A percentile compares a stretch with the other conserved stretches of the same genome.
These are phyloP conservation scores for Sporisorium exsertum DNA, from an alignment of 1,284 basidiomycete species.

Conservation along the genomic window DNA sequence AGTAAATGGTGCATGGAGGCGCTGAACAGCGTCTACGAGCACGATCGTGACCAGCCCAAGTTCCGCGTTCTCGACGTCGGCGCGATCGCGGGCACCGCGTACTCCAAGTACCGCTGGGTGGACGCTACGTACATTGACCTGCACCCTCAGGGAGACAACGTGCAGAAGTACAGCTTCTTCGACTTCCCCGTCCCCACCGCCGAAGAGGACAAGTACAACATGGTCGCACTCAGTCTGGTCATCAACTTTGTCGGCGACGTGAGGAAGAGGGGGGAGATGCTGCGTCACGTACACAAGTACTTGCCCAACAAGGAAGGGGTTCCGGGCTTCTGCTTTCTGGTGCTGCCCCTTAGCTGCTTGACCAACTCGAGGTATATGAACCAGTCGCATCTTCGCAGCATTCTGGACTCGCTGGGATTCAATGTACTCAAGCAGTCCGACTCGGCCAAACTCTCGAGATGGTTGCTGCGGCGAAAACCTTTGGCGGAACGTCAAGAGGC, in stretches of 20 bases:
- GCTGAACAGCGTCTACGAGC: constrained; percentile 45
- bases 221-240: constrained; percentile 70
- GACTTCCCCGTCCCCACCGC: constrained; percentile 61
- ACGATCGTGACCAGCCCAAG: constrained; percentile 37
- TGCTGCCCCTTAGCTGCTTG: constrained; percentile 70
- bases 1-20: constrained; percentile 64
- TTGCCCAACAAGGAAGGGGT: constrained; percentile 24
- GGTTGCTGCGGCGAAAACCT: constrained; percentile 63
- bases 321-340: constrained; percentile 69
- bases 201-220: constrained; percentile 62
- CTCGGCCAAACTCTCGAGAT: constrained; percentile 69
- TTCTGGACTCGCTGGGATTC: constrained; percentile 69
- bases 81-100: constrained; percentile 69
- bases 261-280: constrained; percentile 64
- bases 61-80: constrained; percentile 70
- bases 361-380: constrained; percentile 69
- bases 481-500: constrained; percentile 17
- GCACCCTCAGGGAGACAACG: constrained; percentile 68
- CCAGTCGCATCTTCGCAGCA: constrained; percentile 62
- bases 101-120: constrained; percentile 68
- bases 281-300: constrained; percentile 63
- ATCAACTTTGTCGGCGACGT: constrained; percentile 71
- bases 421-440: constrained; percentile 66
- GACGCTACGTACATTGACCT: constrained; percentile 70
- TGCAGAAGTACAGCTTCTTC: constrained; percentile 69